Base-by-base conservation (phyloP, 2,329 filamentous ascomycete genomes). In the Penicillium sp. region DNA sequence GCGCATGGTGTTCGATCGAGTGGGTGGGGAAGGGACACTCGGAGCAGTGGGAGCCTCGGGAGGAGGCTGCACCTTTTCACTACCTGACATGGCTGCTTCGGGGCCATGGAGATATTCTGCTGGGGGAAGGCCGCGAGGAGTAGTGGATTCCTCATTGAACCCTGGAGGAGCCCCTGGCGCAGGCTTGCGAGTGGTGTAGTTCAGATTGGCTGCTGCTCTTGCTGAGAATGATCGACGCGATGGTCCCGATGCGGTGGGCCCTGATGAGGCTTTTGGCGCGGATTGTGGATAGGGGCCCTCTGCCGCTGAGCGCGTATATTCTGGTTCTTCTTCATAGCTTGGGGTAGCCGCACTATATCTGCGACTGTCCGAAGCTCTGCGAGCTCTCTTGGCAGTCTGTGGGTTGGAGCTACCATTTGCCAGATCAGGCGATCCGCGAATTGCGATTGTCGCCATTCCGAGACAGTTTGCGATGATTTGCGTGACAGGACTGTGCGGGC, bases 1-100 rank as follows among this genome's bases (percentile, higher is more conserved):
- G 35, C 63, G 70, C 18, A 66, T 59, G 6, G 70, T 73, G 47
- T 69, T 73, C 16, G 73, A 75, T 47, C 73, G 71, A 63, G 63
- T 71, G 6, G 70, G 61, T 4, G 67, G 60, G 6, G 69, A 63
- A 14, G 62, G 47, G 6, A 55, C 16, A 43, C 19, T 56, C 14
- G 54, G 50, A 33, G 49, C 54, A 33, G 50, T 35, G 2, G 60
- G 18, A 33, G 40, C 43, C n/a, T 43, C 27, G 10, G 47, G 31
- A 18, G 43, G 22, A 36, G 52, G 36, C 31, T 44, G 22, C 66
- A 65, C 51, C 54, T 69, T 35, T 59, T 66, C 61, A 52, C 47
- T 67, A 54, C 56, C 59, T 52, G 54, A 60, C 31, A 52, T 47
- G 16, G 16, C 19, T 27, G 46, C 24, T 31, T 56, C 24, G 4